A percentile compares a stretch with the other conserved stretches of the same genome.
These are phyloP conservation scores for Suillus americanus DNA, from an alignment of 768 basidiomycete species.

Conservation along the genomic window DNA sequence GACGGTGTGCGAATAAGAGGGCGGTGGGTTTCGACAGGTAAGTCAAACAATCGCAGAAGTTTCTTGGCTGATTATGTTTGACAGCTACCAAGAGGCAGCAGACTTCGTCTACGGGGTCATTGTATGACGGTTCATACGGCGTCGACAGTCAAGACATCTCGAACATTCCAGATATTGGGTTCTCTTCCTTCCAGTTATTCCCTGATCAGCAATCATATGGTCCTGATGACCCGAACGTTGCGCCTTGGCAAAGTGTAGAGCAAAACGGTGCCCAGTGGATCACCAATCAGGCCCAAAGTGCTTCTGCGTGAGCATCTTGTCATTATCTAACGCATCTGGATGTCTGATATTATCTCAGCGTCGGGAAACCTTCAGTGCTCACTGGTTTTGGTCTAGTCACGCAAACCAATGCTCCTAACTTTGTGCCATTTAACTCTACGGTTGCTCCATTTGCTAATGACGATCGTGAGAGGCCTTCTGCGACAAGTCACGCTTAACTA, in stretches of 20 bases:
- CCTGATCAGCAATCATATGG: conserved; percentile 65
- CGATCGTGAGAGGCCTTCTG: conserved; percentile 16
- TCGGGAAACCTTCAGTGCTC: conserved; percentile 53
- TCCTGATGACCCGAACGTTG: conserved; percentile 45
- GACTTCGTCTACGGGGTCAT: conserved; percentile 43
- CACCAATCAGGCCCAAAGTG: conserved; percentile 42
- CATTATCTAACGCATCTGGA: background rate
- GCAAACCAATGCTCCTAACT: conserved; percentile 47
- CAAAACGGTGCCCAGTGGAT: conserved; percentile 59
- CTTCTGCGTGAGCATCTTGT: conserved; percentile 39
- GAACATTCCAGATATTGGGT: conserved; percentile 55
- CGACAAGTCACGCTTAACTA: background rate
- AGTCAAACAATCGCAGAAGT: conserved; percentile 13
- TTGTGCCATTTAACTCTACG: conserved; percentile 62
- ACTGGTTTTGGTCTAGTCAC: conserved; percentile 66
- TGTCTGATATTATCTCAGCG: conserved; percentile 33
- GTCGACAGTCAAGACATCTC: conserved; percentile 68
- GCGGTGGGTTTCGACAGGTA: conserved; percentile 58
- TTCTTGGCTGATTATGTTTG: conserved; percentile 8
- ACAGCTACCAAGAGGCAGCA: conserved; percentile 50
- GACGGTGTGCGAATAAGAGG: conserved; percentile 55
- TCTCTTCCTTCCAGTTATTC: conserved; percentile 63
- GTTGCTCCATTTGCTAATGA: conserved; percentile 41
- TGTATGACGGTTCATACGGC: conserved; percentile 62
- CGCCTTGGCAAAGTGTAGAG: conserved; percentile 52